Evolutionary conservation across 345 rosid genomes (phyloP).

Genomic region (Populus tremula): DNA sequence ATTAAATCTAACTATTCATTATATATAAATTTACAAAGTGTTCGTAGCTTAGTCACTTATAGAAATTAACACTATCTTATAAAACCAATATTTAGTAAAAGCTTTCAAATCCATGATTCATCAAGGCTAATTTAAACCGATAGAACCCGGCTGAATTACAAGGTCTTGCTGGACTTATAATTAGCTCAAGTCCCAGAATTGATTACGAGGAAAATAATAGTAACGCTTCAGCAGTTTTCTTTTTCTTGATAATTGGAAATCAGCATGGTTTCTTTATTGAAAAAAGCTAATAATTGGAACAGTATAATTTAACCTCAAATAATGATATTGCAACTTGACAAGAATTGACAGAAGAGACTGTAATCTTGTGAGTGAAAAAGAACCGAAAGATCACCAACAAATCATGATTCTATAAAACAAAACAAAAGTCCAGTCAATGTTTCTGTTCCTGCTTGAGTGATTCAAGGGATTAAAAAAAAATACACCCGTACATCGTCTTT

Average conservation of each 20-base stretch:
- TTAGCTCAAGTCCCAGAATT: neutral
- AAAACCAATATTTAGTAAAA: no score
- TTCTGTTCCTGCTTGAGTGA: neutral
- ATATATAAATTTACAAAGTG: no score
- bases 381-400: slow-evolving; percentile 45
- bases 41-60: no score
- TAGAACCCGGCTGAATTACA: no score
- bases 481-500: neutral
- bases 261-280: neutral
- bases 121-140: no score
- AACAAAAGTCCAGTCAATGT: slow-evolving; percentile 5
- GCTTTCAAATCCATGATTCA: no score
- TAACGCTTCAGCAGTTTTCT: neutral
- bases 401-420: neutral
- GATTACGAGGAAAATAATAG: neutral
- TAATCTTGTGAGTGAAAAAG: slow-evolving; percentile 11
- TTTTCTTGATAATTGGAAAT: neutral
- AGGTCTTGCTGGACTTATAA: no score
- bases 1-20: no score
- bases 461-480: neutral
- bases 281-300: neutral
- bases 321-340: neutral
- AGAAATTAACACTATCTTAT: no score
- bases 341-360: slow-evolving; percentile 6
- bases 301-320: neutral